Evolutionary conservation across 1,139 yeast genomes (phyloP), one percentile per base, ranked within the genome.

Genomic region (Spathaspora jeffriesii): DNA sequence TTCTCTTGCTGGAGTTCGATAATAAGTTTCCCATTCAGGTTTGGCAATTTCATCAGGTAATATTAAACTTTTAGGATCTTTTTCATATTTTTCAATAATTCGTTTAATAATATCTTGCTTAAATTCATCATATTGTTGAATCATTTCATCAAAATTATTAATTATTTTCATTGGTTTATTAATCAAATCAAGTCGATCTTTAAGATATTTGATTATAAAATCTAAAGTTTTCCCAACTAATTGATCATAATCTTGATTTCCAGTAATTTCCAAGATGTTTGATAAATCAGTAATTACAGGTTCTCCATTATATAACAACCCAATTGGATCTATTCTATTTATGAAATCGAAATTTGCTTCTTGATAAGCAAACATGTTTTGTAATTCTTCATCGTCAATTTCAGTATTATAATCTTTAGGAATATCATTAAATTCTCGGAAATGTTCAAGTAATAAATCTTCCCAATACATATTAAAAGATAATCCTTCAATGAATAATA

Each of bases 311-410:
- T 46, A 44, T 23, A 42, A 37, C 9, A 63, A 58, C 2, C 65
- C 68, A 20, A 57, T 57, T 13, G 63, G 61, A 21, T 58, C 66
- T 13, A 62, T 43, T 3, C 66, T 70, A 45, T 58, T 60, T 7
- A 70, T 55, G 13, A 53, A 57, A 50, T 67, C 71, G 48, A 59
- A 59, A 8, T 53, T 43, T 5, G 50, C 47, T 48, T 68, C 70
- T 51, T 68, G 73, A 32, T 49, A 54, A 32, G 53, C 42, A 8
- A 67, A 53, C 23, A 58, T 47, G 9, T 54, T 49, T 1, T 57
- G 28, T 9, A 62, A 43, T 22, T 52, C 51, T 13, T 53, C 47
- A 10, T 49, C 51, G 42, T 50, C 47, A 23, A 57, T 50, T 32
- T 50, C 47, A 15, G 55, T 50, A 18, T 50, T 49, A n/a, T 46